Percentiles rank a stretch among this genome's conserved stretches.
Evolutionary conservation across 441 rosid species (phyloP).

Genomic region (Pelargonium citronellum): DNA sequence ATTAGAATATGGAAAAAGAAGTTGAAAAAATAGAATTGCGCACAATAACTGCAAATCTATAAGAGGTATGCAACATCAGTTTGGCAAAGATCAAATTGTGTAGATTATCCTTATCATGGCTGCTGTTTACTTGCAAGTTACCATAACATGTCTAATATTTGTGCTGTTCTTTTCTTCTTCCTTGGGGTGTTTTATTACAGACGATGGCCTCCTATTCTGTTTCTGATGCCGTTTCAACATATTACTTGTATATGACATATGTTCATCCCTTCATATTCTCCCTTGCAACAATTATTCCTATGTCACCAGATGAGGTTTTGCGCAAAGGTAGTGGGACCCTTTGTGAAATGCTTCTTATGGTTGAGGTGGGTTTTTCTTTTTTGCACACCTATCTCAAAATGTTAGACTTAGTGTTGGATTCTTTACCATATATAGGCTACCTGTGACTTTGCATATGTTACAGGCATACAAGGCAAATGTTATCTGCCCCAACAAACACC

Average conservation of each 20-base stretch:
- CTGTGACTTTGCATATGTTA: conserved; percentile 26
- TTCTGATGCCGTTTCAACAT: conserved; percentile 98
- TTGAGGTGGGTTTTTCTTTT: conserved; percentile 48
- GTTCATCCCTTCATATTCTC: conserved; percentile 98
- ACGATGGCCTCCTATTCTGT: conserved; percentile 99
- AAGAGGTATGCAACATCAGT: conserved; percentile 9
- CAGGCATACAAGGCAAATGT: conserved; percentile 95
- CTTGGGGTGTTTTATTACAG: conserved; percentile 41
- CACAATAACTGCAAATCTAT: neutral
- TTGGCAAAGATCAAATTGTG: conserved; percentile 6
- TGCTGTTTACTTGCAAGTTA: neutral
- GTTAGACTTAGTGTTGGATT: conserved; percentile 18
- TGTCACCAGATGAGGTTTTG: conserved; percentile 98
- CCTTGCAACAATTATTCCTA: conserved; percentile 94
- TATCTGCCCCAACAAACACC: conserved; percentile 97
- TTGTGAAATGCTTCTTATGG: conserved; percentile 99
- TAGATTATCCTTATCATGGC: neutral
- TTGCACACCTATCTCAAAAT: conserved; percentile 21
- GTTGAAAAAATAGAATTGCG: neutral
- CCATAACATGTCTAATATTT: conserved; percentile 23
- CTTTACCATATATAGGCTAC: conserved; percentile 19
- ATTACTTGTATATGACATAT: conserved; percentile 93
- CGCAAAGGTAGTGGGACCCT: conserved; percentile 99
- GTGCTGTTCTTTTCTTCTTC: conserved; percentile 22
- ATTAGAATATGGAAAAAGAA: neutral